Conservation (phyloP, 73 alveolate species). For the Paramecium octaurelia region DNA sequence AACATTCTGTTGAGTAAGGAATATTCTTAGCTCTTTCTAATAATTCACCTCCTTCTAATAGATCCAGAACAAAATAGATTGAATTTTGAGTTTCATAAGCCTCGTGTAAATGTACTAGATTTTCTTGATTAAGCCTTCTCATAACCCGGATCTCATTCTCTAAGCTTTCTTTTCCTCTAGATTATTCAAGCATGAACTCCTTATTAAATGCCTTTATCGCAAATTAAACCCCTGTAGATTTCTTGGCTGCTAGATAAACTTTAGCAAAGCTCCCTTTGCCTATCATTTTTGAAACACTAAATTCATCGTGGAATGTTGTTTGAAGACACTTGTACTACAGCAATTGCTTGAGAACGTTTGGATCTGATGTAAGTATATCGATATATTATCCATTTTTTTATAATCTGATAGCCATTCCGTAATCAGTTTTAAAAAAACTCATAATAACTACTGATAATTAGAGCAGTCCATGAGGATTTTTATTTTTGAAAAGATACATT, state of each 20-base stretch:
- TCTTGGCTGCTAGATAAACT: slow-evolving; percentile 58
- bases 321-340: not conserved
- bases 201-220: slow-evolving; percentile 61
- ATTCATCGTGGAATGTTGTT: slow-evolving; percentile 63
- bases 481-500: not conserved
- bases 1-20: not conserved
- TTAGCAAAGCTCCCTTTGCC: slow-evolving; percentile 62
- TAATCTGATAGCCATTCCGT: not conserved
- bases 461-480: slow-evolving; percentile 2
- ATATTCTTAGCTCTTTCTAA: not conserved
- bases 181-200: slow-evolving; percentile 49
- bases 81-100: slow-evolving; percentile 58
- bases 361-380: not conserved
- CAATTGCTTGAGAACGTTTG: not conserved
- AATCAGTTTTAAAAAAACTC: not conserved
- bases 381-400: not conserved
- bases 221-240: slow-evolving; percentile 24
- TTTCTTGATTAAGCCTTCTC: slow-evolving; percentile 46
- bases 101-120: slow-evolving; percentile 46
- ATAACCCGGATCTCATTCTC: slow-evolving; percentile 55
- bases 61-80: slow-evolving; percentile 57
- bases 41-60: slow-evolving; percentile 57
- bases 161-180: slow-evolving; percentile 53
- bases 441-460: not conserved
- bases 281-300: slow-evolving; percentile 49